These are phyloP conservation scores for Phyllosticta ampelicida DNA, from an alignment of 2,329 filamentous ascomycete species.

Conservation along the genomic window DNA sequence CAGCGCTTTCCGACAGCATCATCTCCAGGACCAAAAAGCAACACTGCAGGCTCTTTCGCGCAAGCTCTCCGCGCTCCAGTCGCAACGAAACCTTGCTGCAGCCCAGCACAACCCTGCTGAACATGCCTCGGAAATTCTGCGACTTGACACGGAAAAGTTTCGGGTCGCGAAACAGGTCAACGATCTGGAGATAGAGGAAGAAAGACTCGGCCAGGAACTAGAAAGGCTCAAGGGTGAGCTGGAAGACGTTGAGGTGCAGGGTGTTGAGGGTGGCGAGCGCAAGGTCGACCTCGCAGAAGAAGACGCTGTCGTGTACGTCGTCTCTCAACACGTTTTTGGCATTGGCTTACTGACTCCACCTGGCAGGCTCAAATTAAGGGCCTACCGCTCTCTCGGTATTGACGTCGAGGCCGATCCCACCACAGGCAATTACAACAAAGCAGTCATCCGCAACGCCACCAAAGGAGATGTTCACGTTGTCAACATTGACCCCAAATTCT, in stretches of 20 bases:
- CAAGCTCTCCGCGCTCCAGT: constrained; percentile 60
- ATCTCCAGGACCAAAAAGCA: constrained; percentile 13
- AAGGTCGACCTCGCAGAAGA: constrained; percentile 30
- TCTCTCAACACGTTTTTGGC: not conserved
- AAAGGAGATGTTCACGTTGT: constrained; percentile 92
- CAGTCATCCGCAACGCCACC: constrained; percentile 71
- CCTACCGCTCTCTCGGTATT: constrained; percentile 85
- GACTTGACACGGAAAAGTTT: constrained; percentile 89
- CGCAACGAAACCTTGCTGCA: constrained; percentile 68
- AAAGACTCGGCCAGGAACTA: constrained; percentile 71
- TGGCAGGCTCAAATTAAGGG: constrained; percentile 63
- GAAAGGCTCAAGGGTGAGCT: constrained; percentile 64
- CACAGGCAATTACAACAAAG: constrained; percentile 74
- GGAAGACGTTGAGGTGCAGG: constrained; percentile 76
- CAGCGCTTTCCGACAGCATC: constrained; percentile 67
- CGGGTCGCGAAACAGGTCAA: constrained; percentile 82
- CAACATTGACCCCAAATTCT: constrained; percentile 88
- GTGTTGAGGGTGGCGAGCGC: constrained; percentile 61
- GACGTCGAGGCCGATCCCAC: constrained; percentile 67
- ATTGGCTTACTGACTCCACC: constrained; percentile 8
- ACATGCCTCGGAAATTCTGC: constrained; percentile 75
- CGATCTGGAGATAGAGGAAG: constrained; percentile 88
- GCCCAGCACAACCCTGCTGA: constrained; percentile 63
- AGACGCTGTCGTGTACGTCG: constrained; percentile 38
- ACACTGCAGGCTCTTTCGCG: constrained; percentile 53